Evolutionary conservation across 768 basidiomycete species (phyloP).

Genomic region (Agaricus blazei): DNA sequence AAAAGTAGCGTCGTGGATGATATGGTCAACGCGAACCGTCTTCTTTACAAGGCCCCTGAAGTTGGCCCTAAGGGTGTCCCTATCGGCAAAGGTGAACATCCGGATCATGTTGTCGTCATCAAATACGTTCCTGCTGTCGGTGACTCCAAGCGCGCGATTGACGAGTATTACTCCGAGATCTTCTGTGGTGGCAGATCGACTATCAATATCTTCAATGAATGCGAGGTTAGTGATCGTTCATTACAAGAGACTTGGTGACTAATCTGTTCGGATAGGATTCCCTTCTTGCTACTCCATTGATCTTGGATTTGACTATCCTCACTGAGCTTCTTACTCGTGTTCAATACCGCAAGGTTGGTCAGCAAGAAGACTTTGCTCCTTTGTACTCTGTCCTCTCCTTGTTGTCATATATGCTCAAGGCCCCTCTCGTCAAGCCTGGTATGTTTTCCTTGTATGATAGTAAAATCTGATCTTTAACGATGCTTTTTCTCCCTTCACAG

Average conservation of each 20-base stretch:
- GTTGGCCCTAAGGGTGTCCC: conserved; percentile 42
- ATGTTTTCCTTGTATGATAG: conserved; percentile 13
- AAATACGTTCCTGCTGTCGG: conserved; percentile 96
- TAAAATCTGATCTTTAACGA: not conserved
- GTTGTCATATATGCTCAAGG: conserved; percentile 96
- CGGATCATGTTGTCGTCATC: conserved; percentile 95
- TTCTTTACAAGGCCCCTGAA: conserved; percentile 83
- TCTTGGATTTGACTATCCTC: conserved; percentile 89
- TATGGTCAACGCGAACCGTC: conserved; percentile 89
- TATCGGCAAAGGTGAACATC: conserved; percentile 87
- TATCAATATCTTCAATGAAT: conserved; percentile 97
- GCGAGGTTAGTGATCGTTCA: conserved; percentile 52
- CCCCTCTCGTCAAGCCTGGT: conserved; percentile 93
- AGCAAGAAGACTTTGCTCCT: conserved; percentile 64
- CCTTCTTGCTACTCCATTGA: conserved; percentile 91
- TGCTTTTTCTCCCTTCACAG: conserved; percentile 20
- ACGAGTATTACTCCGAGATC: conserved; percentile 98
- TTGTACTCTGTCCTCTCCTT: conserved; percentile 91
- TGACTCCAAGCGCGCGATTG: conserved; percentile 98
- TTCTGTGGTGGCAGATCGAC: conserved; percentile 92
- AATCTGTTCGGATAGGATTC: conserved; percentile 59
- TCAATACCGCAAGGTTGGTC: conserved; percentile 65
- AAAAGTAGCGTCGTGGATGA: conserved; percentile 97
- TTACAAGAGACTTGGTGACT: not conserved
- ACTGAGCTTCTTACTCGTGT: conserved; percentile 93